Evolutionary conservation across 495 filamentous ascomycete genomes (phyloP), one percentile per base, ranked within the genome.

Genomic region (Xylaria sp.): DNA sequence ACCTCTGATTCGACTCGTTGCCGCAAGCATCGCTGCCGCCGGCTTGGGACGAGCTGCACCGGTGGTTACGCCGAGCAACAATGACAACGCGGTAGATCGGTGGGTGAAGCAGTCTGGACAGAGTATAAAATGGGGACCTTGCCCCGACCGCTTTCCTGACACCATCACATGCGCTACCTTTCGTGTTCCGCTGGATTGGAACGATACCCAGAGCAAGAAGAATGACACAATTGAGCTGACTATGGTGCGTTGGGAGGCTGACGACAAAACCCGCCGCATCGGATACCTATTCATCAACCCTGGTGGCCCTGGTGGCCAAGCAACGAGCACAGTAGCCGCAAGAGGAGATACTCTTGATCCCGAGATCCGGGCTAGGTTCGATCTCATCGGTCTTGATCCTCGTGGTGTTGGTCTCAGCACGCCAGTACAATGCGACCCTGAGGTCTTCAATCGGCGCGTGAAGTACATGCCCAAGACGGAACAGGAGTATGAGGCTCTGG

Each of bases 251-350:
- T 59, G 71, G 55, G 74, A 73, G 37, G 77, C 77, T 3, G 33
- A 61, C 62, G 73, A 75, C 75, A 50, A 64, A 41, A 52, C 58
- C 37, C 72, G 77, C 55, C 77, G 76, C 17, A 76, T 81, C 61
- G 81, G 81, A 0, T 76, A 75, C 31, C 62, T 82, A 1, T 80
- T 83, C 71, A 48, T 81, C 68, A 83, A 83, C 72, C 80, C 80
- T 2, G 81, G 81, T 17, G 81, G 81, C 0, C 81, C 81, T 0
- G 81, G 81, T 31, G 76, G 69, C 3, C 72, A 73, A 35, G 76
- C 76, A 37, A 59, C 74, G 8, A 61, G 44, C 11, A 73, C 74
- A 7, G 68, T 80, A 35, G 44, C 61, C 2, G 31, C 52, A n/a
- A 24, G 43, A 11, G 24, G 40, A n/a, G 62, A 61, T 41, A n/a